Evolutionary conservation across 2,329 filamentous ascomycete species (phyloP).

Genomic region (Aphanoascus verrucosus): DNA sequence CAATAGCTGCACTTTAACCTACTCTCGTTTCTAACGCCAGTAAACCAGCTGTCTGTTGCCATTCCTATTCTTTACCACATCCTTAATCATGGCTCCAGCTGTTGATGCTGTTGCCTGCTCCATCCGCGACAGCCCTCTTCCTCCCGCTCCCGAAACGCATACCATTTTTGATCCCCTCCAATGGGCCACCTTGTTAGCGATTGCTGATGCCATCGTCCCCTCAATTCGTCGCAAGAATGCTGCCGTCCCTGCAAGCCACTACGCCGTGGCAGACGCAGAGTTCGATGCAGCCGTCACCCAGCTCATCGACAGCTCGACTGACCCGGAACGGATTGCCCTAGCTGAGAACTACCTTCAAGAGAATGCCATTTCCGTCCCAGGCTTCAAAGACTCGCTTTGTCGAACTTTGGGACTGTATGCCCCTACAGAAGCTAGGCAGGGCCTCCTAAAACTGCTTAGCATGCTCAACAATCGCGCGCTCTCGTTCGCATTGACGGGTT

Average conservation of each 20-base stretch:
- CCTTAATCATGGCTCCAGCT: background rate
- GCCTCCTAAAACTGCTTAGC: constrained; percentile 43
- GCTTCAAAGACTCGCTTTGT: constrained; percentile 41
- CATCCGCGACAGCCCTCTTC: constrained; percentile 37
- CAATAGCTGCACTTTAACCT: too few relatives aligned
- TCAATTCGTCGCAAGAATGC: constrained; percentile 36
- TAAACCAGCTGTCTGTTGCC: background rate
- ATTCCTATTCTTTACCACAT: background rate
- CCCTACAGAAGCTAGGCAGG: constrained; percentile 39
- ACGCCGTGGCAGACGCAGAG: constrained; percentile 32
- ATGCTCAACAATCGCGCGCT: constrained; percentile 46
- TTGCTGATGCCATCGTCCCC: constrained; percentile 49
- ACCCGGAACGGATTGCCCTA: constrained; percentile 27
- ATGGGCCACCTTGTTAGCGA: constrained; percentile 49
- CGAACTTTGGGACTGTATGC: constrained; percentile 42
- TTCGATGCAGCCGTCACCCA: constrained; percentile 31
- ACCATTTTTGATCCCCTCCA: constrained; percentile 45
- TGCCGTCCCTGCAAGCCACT: constrained; percentile 26
- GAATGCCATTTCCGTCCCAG: constrained; percentile 38
- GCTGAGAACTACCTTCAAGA: constrained; percentile 41
- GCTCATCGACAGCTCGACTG: constrained; percentile 20
- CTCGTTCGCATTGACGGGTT: constrained; percentile 48
- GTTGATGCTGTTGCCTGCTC: constrained; percentile 17
- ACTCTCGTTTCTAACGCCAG: background rate
- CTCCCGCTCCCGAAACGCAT: constrained; percentile 35